Evolutionary conservation across 768 basidiomycete genomes (phyloP).

Genomic region (Lactarius tabidus): DNA sequence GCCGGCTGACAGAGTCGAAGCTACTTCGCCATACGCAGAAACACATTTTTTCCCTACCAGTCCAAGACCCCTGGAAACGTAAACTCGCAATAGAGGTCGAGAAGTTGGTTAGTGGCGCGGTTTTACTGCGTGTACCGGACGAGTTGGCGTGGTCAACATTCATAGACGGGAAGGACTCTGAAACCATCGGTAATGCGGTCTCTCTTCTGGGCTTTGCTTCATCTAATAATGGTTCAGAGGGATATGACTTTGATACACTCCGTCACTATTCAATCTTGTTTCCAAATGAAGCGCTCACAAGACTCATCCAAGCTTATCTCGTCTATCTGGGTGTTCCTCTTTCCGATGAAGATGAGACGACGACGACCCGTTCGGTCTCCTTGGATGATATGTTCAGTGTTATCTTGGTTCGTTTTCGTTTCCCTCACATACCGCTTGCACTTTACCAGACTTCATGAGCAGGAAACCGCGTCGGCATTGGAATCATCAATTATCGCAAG

Average conservation of each 20-base stretch:
- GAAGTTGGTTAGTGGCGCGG: conserved; percentile 65
- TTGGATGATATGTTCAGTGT: conserved; percentile 53
- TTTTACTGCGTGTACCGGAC: conserved; percentile 72
- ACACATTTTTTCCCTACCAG: conserved; percentile 58
- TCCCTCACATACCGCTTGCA: conserved; percentile 2
- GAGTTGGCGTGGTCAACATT: conserved; percentile 78
- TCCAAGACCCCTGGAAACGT: conserved; percentile 39
- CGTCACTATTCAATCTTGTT: conserved; percentile 63
- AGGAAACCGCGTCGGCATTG: conserved; percentile 14
- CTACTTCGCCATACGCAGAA: conserved; percentile 61
- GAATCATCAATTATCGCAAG: conserved; percentile 59
- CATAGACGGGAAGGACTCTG: conserved; percentile 70
- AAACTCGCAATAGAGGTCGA: conserved; percentile 59
- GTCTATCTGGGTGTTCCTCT: conserved; percentile 49
- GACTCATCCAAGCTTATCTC: conserved; percentile 64
- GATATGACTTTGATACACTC: conserved; percentile 55
- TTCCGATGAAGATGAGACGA: conserved; percentile 41
- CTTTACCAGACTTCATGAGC: not conserved
- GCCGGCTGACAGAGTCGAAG: conserved; percentile 72
- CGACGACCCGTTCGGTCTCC: conserved; percentile 14
- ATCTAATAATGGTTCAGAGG: conserved; percentile 39
- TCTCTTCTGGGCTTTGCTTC: conserved; percentile 11
- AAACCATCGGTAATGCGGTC: conserved; percentile 51
- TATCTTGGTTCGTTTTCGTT: conserved; percentile 51
- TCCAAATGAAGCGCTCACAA: conserved; percentile 52